These are phyloP conservation scores for Patellaria atrata DNA, from an alignment of 495 filamentous ascomycete genomes.

Conservation along the genomic window DNA sequence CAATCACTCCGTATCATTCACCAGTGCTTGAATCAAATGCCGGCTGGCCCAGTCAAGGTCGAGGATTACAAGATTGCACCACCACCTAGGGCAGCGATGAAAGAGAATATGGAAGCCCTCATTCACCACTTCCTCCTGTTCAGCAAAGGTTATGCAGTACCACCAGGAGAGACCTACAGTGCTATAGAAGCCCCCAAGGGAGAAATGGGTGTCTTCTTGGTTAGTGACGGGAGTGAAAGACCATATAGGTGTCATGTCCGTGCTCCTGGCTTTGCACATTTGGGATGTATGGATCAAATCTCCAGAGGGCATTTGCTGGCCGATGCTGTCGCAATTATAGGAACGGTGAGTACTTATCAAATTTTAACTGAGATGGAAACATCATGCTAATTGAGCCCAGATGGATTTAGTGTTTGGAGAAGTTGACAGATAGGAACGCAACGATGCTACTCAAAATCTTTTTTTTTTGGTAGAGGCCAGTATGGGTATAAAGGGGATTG, in stretches of 20 bases:
- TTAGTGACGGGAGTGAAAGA: conserved; percentile 87
- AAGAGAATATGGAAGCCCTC: conserved; percentile 99
- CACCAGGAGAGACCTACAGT: conserved; percentile 95
- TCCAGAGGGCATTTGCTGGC: conserved; percentile 83
- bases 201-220: conserved; percentile 98
- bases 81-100: conserved; percentile 94
- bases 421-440: conserved; percentile 14
- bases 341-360: too few relatives aligned
- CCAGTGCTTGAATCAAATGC: conserved; percentile 99
- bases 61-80: conserved; percentile 99
- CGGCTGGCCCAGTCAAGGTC: conserved; percentile 78
- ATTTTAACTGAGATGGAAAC: too few relatives aligned
- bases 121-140: conserved; percentile 99
- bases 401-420: conserved; percentile 23
- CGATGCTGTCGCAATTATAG: conserved; percentile 93
- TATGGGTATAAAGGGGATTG: too few relatives aligned
- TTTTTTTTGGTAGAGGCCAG: too few relatives aligned
- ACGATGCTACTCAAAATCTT: too few relatives aligned
- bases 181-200: conserved; percentile 98
- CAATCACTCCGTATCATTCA: conserved; percentile 96
- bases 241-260: conserved; percentile 97
- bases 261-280: conserved; percentile 91
- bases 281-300: conserved; percentile 87
- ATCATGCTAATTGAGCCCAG: too few relatives aligned
- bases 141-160: conserved; percentile 94